Evolutionary conservation across 1,139 yeast genomes (phyloP), one percentile per base, ranked within the genome.

Genomic region (Pichia inconspicua): DNA sequence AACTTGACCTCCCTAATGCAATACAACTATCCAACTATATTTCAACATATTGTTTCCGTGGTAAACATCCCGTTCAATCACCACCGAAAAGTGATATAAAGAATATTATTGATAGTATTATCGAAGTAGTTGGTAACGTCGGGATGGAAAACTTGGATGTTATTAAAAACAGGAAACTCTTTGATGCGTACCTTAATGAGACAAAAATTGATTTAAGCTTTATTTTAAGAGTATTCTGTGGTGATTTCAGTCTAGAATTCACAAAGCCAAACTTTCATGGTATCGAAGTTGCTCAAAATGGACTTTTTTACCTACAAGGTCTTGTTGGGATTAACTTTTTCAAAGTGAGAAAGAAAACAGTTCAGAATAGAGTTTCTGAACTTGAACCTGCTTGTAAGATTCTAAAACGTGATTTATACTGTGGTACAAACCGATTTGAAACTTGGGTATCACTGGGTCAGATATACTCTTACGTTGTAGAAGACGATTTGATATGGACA

Each of bases 401-500:
- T 59, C 72, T 89, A 49, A 75, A 73, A 47, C 70, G 72, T 49
- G 98, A 92, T 62, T 65, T 94, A 30, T 62, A 80, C 2, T 80
- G 81, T 60, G 80, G 84, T 3, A 74, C 84, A 2, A 69, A 75
- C 45, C 70, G 97, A 28, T 74, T 84, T 45, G 98, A 92, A 63
- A 79, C 88, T 15, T 94, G 99, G 99, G 70, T 80, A 44, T 72
- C 88, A 1, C 65, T 92, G 19, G 96, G 95, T 0, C 92, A 84
- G 61, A 82, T 94, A 0, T 89, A 78, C 57, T 84, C 90, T 1
- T 81, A 72, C 49, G 68, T 86, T 38, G 95, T 84, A 0, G 97
- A 90, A 55, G 96, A 88, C 63, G 96, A 87, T 55, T 68, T 92
- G 48, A 80, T 88, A 9, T 88, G 96, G 95, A 84, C 92, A 0